Evolutionary conservation across 2,329 filamentous ascomycete species (phyloP).

Genomic region (Xylogone sp.): DNA sequence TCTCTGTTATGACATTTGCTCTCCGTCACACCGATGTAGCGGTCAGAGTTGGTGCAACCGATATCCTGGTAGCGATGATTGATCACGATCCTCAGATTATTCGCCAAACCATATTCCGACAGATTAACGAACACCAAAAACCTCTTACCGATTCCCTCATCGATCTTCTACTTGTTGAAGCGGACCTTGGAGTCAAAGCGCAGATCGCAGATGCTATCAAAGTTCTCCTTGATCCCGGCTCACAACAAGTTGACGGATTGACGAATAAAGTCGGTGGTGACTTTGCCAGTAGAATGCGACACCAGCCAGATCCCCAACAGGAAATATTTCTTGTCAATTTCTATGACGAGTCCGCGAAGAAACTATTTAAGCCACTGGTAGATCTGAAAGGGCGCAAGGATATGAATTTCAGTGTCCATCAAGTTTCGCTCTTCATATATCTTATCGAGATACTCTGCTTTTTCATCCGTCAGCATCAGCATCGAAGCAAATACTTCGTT

Average conservation of each 20-base stretch:
- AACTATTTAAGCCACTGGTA: slow-evolving; percentile 82
- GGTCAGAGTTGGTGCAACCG: slow-evolving; percentile 87
- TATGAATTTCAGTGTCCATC: slow-evolving; percentile 71
- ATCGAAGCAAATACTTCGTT: slow-evolving; percentile 85
- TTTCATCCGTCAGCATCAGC: slow-evolving; percentile 85
- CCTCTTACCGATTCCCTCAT: slow-evolving; percentile 90
- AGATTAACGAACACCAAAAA: slow-evolving; percentile 80
- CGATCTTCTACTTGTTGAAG: slow-evolving; percentile 84
- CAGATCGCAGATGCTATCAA: slow-evolving; percentile 96
- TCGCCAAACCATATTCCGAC: slow-evolving; percentile 85
- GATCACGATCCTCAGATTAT: slow-evolving; percentile 96
- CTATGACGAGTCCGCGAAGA: slow-evolving; percentile 81
- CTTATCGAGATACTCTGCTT: slow-evolving; percentile 91
- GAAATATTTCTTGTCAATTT: slow-evolving; percentile 84
- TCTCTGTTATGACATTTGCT: slow-evolving; percentile 88
- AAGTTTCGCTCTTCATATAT: slow-evolving; percentile 87
- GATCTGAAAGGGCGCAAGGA: slow-evolving; percentile 69
- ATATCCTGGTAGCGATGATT: slow-evolving; percentile 89
- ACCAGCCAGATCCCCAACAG: slow-evolving; percentile 65
- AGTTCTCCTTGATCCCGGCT: slow-evolving; percentile 76
- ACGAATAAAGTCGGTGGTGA: slow-evolving; percentile 62
- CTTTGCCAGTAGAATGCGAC: slow-evolving; percentile 59
- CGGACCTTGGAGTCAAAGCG: slow-evolving; percentile 89
- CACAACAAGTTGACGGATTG: slow-evolving; percentile 57
- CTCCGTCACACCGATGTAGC: slow-evolving; percentile 79